Conservation (phyloP, 768 basidiomycete species). For the Coprinopsis strossmayeri region DNA sequence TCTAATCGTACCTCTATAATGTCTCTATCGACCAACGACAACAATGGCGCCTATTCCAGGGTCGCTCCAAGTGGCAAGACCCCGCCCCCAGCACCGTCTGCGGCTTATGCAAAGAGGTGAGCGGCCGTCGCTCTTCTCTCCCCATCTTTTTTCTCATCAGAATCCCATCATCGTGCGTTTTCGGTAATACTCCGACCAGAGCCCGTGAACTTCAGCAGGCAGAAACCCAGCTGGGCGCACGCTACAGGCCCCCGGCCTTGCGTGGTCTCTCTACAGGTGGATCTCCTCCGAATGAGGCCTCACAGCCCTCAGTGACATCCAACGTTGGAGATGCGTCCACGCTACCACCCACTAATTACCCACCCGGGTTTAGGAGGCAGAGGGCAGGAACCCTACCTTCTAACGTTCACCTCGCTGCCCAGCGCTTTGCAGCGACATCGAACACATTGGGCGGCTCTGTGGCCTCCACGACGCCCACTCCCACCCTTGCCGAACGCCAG, state of each 20-base stretch:
- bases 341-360: slow-evolving; percentile 69
- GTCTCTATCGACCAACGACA: slow-evolving; percentile 86
- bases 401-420: slow-evolving; percentile 83
- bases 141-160: slow-evolving; percentile 11
- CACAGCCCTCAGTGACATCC: slow-evolving; percentile 45
- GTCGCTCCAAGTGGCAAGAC: slow-evolving; percentile 79
- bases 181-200: slow-evolving; percentile 31
- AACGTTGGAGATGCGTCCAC: slow-evolving; percentile 46
- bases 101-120: slow-evolving; percentile 83
- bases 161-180: slow-evolving; percentile 14
- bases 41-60: slow-evolving; percentile 75
- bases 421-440: slow-evolving; percentile 69
- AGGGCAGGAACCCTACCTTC: slow-evolving; percentile 98
- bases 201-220: slow-evolving; percentile 83
- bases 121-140: slow-evolving; percentile 14
- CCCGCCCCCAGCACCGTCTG: slow-evolving; percentile 84
- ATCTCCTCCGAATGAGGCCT: slow-evolving; percentile 65
- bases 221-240: slow-evolving; percentile 51
- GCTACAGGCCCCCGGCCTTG: slow-evolving; percentile 80
- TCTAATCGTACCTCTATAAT: slow-evolving; percentile 84
- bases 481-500: slow-evolving; percentile 39
- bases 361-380: slow-evolving; percentile 86
- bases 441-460: slow-evolving; percentile 32
- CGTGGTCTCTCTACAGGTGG: slow-evolving; percentile 63
- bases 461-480: slow-evolving; percentile 29